A percentile compares a stretch with the other conserved stretches of the same genome.
Evolutionary conservation across 2,329 filamentous ascomycete genomes (phyloP).

Genomic region (Pseudogymnoascus sp.): DNA sequence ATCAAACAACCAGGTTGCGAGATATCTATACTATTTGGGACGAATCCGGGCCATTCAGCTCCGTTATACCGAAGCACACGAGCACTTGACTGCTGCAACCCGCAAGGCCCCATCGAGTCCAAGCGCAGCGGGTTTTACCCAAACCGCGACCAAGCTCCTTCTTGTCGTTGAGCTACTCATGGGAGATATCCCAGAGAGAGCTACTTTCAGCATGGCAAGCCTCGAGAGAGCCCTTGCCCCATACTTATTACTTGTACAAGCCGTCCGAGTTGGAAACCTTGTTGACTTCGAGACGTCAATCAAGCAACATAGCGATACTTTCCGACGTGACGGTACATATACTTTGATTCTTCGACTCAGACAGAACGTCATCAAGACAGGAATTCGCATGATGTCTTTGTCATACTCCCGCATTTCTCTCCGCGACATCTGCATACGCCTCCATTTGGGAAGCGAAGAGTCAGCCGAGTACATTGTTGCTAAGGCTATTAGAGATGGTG

Average conservation of each 20-base stretch:
- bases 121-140: constrained; percentile 88
- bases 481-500: constrained; percentile 94
- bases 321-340: constrained; percentile 91
- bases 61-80: constrained; percentile 92
- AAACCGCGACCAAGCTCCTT: constrained; percentile 92
- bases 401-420: constrained; percentile 97
- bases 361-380: constrained; percentile 99
- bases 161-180: constrained; percentile 94
- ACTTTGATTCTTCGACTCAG: constrained; percentile 88
- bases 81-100: constrained; percentile 85
- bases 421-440: constrained; percentile 90
- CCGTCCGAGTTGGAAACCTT: constrained; percentile 91
- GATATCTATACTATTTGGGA: constrained; percentile 95
- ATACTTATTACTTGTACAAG: constrained; percentile 89
- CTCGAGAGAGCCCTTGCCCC: constrained; percentile 84
- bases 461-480: constrained; percentile 98
- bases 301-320: constrained; percentile 70
- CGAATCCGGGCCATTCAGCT: constrained; percentile 95
- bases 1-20: constrained; percentile 94
- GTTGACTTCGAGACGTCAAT: constrained; percentile 88
- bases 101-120: constrained; percentile 88
- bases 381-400: constrained; percentile 97
- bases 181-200: constrained; percentile 95
- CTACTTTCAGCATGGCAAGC: constrained; percentile 81
- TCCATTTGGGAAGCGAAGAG: constrained; percentile 91